phyloP scores from a whole-genome alignment of 352 stramenopile genomes.

The Phytophthora europaea region DNA sequence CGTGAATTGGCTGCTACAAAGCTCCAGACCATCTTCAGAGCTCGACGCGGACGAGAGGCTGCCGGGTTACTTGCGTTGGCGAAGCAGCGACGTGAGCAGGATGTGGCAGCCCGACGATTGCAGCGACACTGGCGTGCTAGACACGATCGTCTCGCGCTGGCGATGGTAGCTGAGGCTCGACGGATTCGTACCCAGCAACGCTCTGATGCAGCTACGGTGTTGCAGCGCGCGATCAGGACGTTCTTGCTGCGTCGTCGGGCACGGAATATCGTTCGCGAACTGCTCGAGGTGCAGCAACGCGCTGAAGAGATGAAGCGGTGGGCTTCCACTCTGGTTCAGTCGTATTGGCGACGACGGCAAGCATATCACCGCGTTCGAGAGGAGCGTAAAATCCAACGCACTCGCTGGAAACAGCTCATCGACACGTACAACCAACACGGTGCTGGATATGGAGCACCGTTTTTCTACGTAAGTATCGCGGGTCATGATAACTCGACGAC shows the following conservation, averaged over 20 bases:
- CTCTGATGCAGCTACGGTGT: conserved; percentile 41
- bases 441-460: conserved; percentile 78
- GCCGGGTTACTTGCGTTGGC: conserved; percentile 54
- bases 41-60: conserved; percentile 52
- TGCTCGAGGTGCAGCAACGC: conserved; percentile 52
- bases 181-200: conserved; percentile 40
- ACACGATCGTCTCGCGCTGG: conserved; percentile 54
- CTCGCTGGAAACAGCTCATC: conserved; percentile 94
- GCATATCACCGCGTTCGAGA: conserved; percentile 45
- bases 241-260: conserved; percentile 61
- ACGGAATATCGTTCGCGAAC: conserved; percentile 51
- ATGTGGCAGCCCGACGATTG: conserved; percentile 49
- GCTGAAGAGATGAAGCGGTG: conserved; percentile 73
- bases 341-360: conserved; percentile 63
- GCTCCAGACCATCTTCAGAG: conserved; percentile 70
- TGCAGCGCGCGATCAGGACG: conserved; percentile 59
- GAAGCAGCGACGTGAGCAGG: conserved; percentile 46
- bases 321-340: conserved; percentile 78
- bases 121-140: conserved; percentile 67
- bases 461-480: conserved; percentile 88
- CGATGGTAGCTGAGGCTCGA: conserved; percentile 50
- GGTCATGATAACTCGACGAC: neutral
- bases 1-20: conserved; percentile 61
- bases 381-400: conserved; percentile 51
- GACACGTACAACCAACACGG: conserved; percentile 85